These are phyloP conservation scores for Boletus smithii DNA, from an alignment of 1,284 basidiomycete species.

Conservation along the genomic window DNA sequence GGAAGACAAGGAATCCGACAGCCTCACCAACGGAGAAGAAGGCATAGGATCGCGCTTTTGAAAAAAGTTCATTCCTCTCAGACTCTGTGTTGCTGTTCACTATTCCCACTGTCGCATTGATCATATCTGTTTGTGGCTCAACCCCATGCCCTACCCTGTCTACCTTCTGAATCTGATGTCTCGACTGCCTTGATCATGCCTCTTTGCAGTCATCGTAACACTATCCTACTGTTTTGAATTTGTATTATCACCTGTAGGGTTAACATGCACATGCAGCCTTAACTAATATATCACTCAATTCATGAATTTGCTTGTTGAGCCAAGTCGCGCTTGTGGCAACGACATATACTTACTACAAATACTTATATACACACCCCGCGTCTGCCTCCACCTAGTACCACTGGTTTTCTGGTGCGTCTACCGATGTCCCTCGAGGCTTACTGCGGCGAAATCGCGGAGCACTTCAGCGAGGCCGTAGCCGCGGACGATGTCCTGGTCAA, in stretches of 20 bases:
- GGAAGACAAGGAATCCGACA: conserved; percentile 18
- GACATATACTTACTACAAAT: not conserved
- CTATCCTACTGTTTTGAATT: conserved; percentile 24
- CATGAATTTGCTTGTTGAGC: not conserved
- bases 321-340: conserved; percentile 15
- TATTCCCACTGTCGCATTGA: conserved; percentile 21
- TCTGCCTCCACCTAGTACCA: not conserved
- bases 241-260: conserved; percentile 35
- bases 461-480: conserved; percentile 36
- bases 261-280: conserved; percentile 15
- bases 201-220: conserved; percentile 14
- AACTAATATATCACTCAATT: conserved; percentile 27
- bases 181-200: conserved; percentile 14
- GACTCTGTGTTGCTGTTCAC: conserved; percentile 8
- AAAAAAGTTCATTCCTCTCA: conserved; percentile 2
- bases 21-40: conserved; percentile 33
- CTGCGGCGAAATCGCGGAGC: conserved; percentile 28
- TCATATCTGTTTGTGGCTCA: conserved; percentile 23
- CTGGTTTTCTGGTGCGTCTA: too few species aligned
- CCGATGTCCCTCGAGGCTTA: conserved; percentile 23
- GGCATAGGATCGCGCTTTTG: conserved; percentile 38
- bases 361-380: conserved; percentile 2
- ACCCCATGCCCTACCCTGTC: conserved; percentile 12
- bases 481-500: conserved; percentile 37
- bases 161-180: conserved; percentile 12